Evolutionary conservation across 2,329 filamentous ascomycete genomes (phyloP).

Genomic region (Purpureocillium lavendulum): DNA sequence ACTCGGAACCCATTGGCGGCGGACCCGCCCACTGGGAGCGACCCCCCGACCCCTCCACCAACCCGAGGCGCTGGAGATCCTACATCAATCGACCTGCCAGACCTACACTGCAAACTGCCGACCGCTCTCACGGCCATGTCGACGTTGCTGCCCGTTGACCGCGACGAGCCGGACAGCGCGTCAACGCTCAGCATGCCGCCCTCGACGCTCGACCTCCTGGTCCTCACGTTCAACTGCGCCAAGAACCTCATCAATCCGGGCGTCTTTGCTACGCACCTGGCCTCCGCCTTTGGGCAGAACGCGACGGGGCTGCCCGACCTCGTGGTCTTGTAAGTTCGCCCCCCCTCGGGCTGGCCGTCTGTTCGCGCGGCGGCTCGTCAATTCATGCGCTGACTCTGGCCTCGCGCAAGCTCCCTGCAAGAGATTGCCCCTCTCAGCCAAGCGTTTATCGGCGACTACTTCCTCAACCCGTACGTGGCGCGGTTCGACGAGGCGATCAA

Average conservation of each 20-base stretch:
- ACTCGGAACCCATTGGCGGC: no score
- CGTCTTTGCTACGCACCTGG: constrained; percentile 64
- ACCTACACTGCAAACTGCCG: no score
- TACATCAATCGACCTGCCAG: constrained; percentile 1
- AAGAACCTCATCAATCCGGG: constrained; percentile 61
- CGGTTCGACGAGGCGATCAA: constrained; percentile 65
- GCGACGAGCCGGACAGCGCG: not conserved
- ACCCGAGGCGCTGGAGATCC: no score
- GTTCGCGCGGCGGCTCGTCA: not conserved
- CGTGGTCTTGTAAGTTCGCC: constrained; percentile 49
- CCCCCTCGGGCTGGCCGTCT: no score
- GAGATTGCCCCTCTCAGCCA: constrained; percentile 81
- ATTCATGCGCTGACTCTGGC: not conserved
- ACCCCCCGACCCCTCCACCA: no score
- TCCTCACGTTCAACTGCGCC: constrained; percentile 86
- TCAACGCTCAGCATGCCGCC: constrained; percentile 19
- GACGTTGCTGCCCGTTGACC: constrained; percentile 1
- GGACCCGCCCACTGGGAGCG: no score
- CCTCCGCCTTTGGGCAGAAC: constrained; percentile 46
- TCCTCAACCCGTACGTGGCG: constrained; percentile 67
- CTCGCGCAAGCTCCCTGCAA: constrained; percentile 60
- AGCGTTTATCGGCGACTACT: constrained; percentile 77
- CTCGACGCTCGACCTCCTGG: constrained; percentile 58
- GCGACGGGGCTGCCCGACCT: constrained; percentile 40
- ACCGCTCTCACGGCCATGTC: not conserved